Evolutionary conservation across 129 eudicot species (phyloP), one percentile per base, ranked within the genome.

Genomic region (Lonicera japonica): DNA sequence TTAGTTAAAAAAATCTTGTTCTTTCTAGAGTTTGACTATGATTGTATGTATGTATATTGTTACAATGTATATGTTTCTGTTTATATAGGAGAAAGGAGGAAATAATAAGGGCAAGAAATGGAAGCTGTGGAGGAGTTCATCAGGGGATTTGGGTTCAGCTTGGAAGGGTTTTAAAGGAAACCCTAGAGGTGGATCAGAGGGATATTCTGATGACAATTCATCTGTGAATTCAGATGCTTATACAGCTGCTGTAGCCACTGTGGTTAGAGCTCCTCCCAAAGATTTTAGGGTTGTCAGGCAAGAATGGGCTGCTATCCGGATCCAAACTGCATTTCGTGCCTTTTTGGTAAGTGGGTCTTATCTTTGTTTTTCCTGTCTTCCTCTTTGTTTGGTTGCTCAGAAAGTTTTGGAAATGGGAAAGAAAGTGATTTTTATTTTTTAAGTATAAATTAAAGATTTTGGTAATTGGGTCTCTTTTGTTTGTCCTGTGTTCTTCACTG

Each of bases 281-380:
- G 91, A 87, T 80, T 92, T 92, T 70, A 77, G 67, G 75, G 91
- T 72, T 62, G 96, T 92, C 1, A 76, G 91, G 68, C 73, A 87
- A 72, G 96, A 92, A 80, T 92, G 98, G 98, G 96, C 98, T 57
- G 98, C 96, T 13, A 92, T 92, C 59, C 90, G 98, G 29, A 87
- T 92, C 73, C 98, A 92, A 78, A 87, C 98, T 1, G 91, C 95
- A 3, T 92, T 92, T 68, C 94, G 98, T 53, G 98, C 91, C 11
- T 92, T 92, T 56, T 71, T 92, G 98, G 98, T 92, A 71, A 57
- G 53, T 65, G 41, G 15, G 7, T 60, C 14, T 23, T 22, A 1
- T 29, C 6, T 50, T 12, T 52, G 18, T 12, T 16, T 62, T n/a
- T 11, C 1, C 38, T 10, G 11, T 73, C 34, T 54, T 17, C 14